Percentiles rank a stretch among this genome's conserved stretches.
Evolutionary conservation across 2,329 filamentous ascomycete genomes (phyloP).

Genomic region (Phialemoniopsis sp.): DNA sequence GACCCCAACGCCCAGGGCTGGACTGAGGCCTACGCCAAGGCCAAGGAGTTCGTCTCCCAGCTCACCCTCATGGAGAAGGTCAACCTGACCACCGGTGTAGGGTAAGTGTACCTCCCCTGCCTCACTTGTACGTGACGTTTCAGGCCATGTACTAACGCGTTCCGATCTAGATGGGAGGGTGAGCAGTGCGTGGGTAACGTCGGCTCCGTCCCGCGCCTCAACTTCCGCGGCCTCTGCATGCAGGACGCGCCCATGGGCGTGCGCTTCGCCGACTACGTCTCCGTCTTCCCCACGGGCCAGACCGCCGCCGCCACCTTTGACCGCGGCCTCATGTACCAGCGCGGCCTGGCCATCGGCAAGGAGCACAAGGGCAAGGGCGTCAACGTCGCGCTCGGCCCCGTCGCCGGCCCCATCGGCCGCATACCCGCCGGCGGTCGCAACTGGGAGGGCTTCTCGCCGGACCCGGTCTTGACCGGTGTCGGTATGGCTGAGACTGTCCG

Average conservation of each 20-base stretch:
- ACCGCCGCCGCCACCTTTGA: constrained; percentile 84
- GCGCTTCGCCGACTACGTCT: constrained; percentile 72
- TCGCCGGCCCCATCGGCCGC: constrained; percentile 68
- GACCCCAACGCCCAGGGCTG: constrained; percentile 67
- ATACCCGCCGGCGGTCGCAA: constrained; percentile 64
- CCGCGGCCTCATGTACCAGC: constrained; percentile 63
- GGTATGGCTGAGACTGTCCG: constrained; percentile 70
- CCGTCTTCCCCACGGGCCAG: constrained; percentile 74
- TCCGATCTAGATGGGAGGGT: constrained; percentile 52
- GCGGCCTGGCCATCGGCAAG: constrained; percentile 67
- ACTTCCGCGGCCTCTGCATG: constrained; percentile 72
- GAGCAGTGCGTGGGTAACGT: constrained; percentile 76
- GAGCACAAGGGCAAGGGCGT: constrained; percentile 71
- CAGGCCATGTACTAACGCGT: background rate
- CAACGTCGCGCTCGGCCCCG: constrained; percentile 70
- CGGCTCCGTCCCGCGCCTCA: constrained; percentile 66
- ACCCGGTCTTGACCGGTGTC: constrained; percentile 70
- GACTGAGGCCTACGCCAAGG: constrained; percentile 71
- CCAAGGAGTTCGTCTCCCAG: constrained; percentile 74
- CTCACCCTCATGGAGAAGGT: constrained; percentile 86
- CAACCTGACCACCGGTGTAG: constrained; percentile 87
- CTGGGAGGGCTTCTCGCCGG: constrained; percentile 69
- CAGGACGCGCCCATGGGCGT: constrained; percentile 83
- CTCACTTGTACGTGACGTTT: background rate
- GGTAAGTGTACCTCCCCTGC: constrained; percentile 44